Evolutionary conservation across 2,329 filamentous ascomycete genomes (phyloP), one percentile per base, ranked within the genome.

Genomic region (Leptoxyphium fumago): DNA sequence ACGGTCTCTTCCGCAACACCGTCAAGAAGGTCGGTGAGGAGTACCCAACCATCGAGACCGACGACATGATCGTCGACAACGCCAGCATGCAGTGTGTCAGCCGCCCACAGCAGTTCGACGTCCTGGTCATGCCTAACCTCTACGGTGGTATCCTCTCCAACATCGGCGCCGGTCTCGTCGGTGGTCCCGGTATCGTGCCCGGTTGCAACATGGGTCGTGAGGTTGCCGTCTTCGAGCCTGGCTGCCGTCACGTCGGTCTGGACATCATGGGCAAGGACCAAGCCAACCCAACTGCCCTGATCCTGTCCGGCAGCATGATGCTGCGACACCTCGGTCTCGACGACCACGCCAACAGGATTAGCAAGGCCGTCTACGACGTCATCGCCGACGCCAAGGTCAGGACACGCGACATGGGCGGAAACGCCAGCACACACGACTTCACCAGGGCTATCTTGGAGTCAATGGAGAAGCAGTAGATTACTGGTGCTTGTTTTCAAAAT

Each of bases 1-100:
- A 98, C 59, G 91, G 91, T 69, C 84, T 98, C 46, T 98, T 98
- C 85, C 84, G 91, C 66, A 89, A 81, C 72, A 96, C 91, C 56
- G 93, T 96, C 77, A 86, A 94, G 74, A 76, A 80, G 61, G 80
- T 91, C 55, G 84, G 87, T 54, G 84, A 93, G 73, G 86, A 94
- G 67, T 98, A 91, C 73, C 89, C 91, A 48, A 93, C 85, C 50
- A 76, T 98, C 57, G 84, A 95, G 74, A 82, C 82, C 64, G 93
- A 93, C 74, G 91, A 98, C 72, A 95, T 98, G 89, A 98, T 98
- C 67, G 91, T 98, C 69, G 91, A 98, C 73, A 98, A 98, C 70
- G 91, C 91, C 61, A 94, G 85, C 62, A 98, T 98, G 91, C 91
- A 98, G 75, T 93, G 87, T 64, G 91, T 98, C 56, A 88, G 85